Evolutionary conservation across 1,284 basidiomycete genomes (phyloP), one percentile per base, ranked within the genome.

Genomic region (Laetiporus sulphureus): DNA sequence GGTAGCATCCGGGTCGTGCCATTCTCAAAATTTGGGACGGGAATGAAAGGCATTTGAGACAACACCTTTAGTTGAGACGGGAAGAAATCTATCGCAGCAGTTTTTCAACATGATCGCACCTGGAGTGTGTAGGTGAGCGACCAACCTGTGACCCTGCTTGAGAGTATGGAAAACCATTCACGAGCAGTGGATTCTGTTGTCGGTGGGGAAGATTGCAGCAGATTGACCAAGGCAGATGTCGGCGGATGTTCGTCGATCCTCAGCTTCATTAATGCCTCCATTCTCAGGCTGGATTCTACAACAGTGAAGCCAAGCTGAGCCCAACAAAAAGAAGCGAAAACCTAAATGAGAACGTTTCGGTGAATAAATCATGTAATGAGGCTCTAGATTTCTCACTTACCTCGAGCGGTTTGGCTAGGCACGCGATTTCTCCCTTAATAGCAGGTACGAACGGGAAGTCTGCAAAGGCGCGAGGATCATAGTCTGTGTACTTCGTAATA

Each of bases 401-500:
- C 59, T 88, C 82, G 45, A 71, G 69, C 2, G 89, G 83, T 40
- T 74, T 81, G 2, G 76, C 80, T 42, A 91, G 59, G 40, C 73
- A 71, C n/a, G 46, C 33, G 67, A 63, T 44, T 66, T 73, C 43
- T 62, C 72, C 48, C 11, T 71, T 70, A 5, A 80, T 53, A 3
- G 90, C 80, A 1, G 95, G 96, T 23, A 99, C 79, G 63, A 92
- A 99, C 0, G 86, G 69, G 3, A 87, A 58, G 22, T 77, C 61
- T 2, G 64, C 64, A 41, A 77, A 81, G 15, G 71, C 61, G 10
- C 63, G 54, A 5, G 77, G 70, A 23, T 79, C 68, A 49, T 87
- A 89, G 42, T 82, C 73, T 2, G 64, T 53, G 57, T 94, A 94
- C 44, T 75, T 74, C 1, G 65, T 68, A 12, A 62, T 57, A 32